These are phyloP conservation scores for Saprolegnia parasitica DNA, from an alignment of 352 stramenopile species.

Conservation along the genomic window DNA sequence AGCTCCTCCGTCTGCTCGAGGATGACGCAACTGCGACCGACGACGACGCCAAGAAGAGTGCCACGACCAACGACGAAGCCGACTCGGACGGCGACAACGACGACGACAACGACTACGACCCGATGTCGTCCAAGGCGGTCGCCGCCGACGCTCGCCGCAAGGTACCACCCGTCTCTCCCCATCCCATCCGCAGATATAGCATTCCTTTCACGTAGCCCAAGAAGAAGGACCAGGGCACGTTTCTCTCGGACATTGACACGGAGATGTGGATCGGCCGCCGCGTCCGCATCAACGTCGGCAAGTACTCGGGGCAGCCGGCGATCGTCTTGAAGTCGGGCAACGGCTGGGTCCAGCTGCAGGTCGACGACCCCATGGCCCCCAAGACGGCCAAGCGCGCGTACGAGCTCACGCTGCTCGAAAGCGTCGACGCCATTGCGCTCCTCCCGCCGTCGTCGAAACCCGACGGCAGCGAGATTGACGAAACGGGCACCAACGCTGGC, in stretches of 20 bases:
- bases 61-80: conserved; percentile 39
- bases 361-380: conserved; percentile 70
- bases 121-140: conserved; percentile 2
- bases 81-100: conserved; percentile 41
- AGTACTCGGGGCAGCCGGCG: conserved; percentile 74
- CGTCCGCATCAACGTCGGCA: conserved; percentile 84
- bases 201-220: conserved; percentile 10
- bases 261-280: conserved; percentile 87
- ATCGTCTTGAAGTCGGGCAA: conserved; percentile 79
- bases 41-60: conserved; percentile 30
- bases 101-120: conserved; percentile 31
- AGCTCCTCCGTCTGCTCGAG: not conserved
- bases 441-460: conserved; percentile 38
- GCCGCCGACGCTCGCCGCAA: not conserved
- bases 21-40: conserved; percentile 26
- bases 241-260: conserved; percentile 73
- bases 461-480: conserved; percentile 28
- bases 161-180: not conserved
- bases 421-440: conserved; percentile 75
- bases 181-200: not conserved
- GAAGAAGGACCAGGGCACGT: conserved; percentile 28
- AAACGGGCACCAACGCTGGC: conserved; percentile 43
- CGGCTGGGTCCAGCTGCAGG: conserved; percentile 80
- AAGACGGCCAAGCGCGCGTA: conserved; percentile 86
- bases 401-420: conserved; percentile 77